Evolutionary conservation across 2,329 filamentous ascomycete genomes (phyloP), one percentile per base, ranked within the genome.

Genomic region (Trichophyton verrucosum): DNA sequence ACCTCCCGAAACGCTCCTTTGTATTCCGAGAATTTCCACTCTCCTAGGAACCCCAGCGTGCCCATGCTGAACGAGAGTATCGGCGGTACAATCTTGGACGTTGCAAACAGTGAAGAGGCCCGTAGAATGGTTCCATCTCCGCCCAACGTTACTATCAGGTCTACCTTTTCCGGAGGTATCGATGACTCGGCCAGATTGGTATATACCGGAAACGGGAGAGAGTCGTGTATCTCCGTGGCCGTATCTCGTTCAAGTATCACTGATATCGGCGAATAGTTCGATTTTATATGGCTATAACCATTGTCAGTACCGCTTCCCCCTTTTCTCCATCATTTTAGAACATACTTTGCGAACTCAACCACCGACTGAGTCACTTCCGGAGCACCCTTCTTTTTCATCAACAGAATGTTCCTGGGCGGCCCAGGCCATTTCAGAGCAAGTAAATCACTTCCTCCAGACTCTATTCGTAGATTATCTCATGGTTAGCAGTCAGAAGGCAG

Each of bases 61-160:
- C 94, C 94, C 89, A 99, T 96, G 71, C 91, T 95, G 71, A 99
- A 99, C 1, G 89, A 91, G 6, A 99, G 78, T 38, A 99, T 88
- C 0, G 94, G 94, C 0, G 94, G 94, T 0, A 99, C 92, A 49
- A 85, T 84, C 1, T 82, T 80, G 51, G 88, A 85, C 42, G 89
- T 86, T 62, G 90, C 90, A 75, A 95, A 97, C 3, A 96, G 81
- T 60, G 88, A 91, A 1, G 89, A 87, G 0, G 91, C 91, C 62
- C 89, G 88, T 55, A 96, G 75, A 60, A 96, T 92, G 1, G 91
- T 96, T 63, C 91, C 91, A 72, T 99, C 94, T 47, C 94, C 94
- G 59, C 94, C 94, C 57, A 99, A 84, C 0, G 94, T 97, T 49
- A 89, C 86, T 22, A 92, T 86, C 62, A 96, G 79, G 69, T 99